A percentile compares a stretch with the other conserved stretches of the same genome.
phyloP scores from a whole-genome alignment of 352 stramenopile genomes.

The Globisporangium uncinulatum region DNA sequence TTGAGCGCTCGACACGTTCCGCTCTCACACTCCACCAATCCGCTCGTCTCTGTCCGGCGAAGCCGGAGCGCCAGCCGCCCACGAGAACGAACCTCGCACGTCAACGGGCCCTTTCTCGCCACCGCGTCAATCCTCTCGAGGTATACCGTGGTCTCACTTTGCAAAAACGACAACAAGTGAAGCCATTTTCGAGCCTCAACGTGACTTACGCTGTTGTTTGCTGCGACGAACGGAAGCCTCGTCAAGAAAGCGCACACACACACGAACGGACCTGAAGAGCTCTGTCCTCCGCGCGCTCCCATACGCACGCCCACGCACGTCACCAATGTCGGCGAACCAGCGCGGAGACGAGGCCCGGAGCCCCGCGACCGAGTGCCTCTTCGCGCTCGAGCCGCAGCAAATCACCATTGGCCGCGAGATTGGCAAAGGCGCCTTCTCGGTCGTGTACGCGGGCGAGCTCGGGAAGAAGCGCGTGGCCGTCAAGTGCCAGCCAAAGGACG shows the following conservation, averaged over 20 bases:
- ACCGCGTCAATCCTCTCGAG: too few relatives aligned
- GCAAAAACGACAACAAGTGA: slow-evolving; percentile 5
- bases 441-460: slow-evolving; percentile 75
- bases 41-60: not conserved
- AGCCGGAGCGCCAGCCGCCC: not conserved
- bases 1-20: not conserved
- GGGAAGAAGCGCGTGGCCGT: slow-evolving; percentile 68
- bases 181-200: slow-evolving; percentile 8
- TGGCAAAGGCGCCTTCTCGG: slow-evolving; percentile 79
- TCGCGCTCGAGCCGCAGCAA: slow-evolving; percentile 44
- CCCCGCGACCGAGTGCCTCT: slow-evolving; percentile 24
- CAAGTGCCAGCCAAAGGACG: slow-evolving; percentile 83
- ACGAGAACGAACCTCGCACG: not conserved
- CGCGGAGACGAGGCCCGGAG: slow-evolving; percentile 19
- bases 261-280: not conserved
- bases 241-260: not conserved
- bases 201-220: slow-evolving; percentile 1
- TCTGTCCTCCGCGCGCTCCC: not conserved
- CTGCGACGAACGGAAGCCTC: not conserved
- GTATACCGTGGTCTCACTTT: slow-evolving; percentile 3
- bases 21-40: too few relatives aligned
- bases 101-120: slow-evolving; percentile 1
- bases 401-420: slow-evolving; percentile 81
- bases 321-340: slow-evolving; percentile 28
- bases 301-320: not conserved